Base-by-base conservation (phyloP, 352 stramenopile species). In the Paralagenidium karlingii region DNA sequence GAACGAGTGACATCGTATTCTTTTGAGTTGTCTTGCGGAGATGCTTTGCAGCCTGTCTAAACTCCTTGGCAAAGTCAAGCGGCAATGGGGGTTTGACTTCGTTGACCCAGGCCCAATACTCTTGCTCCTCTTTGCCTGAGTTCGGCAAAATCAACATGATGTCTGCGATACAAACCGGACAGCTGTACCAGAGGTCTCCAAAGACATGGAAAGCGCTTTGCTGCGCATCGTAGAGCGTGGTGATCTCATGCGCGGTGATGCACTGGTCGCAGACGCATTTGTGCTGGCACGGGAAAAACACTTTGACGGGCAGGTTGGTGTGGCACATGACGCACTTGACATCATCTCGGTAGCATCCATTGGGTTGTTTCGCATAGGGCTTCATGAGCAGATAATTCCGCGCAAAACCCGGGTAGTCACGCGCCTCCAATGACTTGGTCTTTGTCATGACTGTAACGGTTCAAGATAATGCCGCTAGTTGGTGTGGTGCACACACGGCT, bases 221-320 rank as follows among this genome's bases (percentile, higher is more conserved):
- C 7, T n/a, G n/a, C n/a, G n/a, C n/a, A n/a, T n/a, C n/a, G n/a
- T n/a, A n/a, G n/a, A n/a, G n/a, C 1, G 51, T 41, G 12, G 46
- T 58, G 26, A 79, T 77, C 21, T 63, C 32, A 34, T 77, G 57
- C 6, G 47, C 34, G 6, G 55, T 29, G 36, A 80, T 58, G 51
- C 70, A 82, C 15, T 45, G 36, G 25, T 78, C 58, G 50, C 70
- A 84, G 12, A 75, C 62, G 41, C 64, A 78, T 47, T 68, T 62
- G 54, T 84, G 70, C 47, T 82, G 60, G 22, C 70, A 84, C 13
- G 64, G 64, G 50, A 75, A 82, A 46, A 82, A 65, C 7, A 82
- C 64, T 20, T 55, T 55, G 0, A 33, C 60, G 1, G 59, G 64
- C 16, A 20, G 38, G 1, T 50, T 20, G 12, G 43, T 42, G 27